Evolutionary conservation across 2,329 filamentous ascomycete genomes (phyloP), one percentile per base, ranked within the genome.

Genomic region (Cytospora schulzeri): DNA sequence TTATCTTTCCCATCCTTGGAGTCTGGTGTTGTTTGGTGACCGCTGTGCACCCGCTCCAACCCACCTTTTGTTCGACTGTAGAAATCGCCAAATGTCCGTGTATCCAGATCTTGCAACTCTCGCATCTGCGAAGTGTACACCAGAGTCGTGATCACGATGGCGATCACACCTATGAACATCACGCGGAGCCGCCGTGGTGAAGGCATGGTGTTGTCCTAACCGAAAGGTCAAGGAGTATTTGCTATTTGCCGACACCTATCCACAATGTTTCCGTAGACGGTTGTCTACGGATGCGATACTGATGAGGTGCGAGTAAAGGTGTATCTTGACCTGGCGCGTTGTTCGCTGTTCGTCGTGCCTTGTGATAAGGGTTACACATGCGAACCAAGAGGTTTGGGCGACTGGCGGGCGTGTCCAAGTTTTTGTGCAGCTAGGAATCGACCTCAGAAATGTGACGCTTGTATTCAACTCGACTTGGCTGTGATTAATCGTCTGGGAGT

Each of bases 101-200:
- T 69, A 70, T 83, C 81, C 52, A 77, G 81, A 56, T 79, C 79
- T 66, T 78, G 75, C 38, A 81, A 80, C 57, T 83, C 79, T 64
- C 83, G 81, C 60, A 85, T 78, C 57, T 82, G 83, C n/a, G 83
- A 84, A 24, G 88, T 89, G 74, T 92, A 88, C 80, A 94, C 92
- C 70, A 96, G 80, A 62, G 90, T 79, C 54, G 88, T 82, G 69
- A 94, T 77, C 66, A 94, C 77, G 65, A 85, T 80, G 69, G 88
- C 81, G 69, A 93, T 70, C 63, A 88, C 81, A 63, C 89, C 80
- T 71, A 93, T 80, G 68, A 86, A 79, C 63, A 92, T 79, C 70
- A 90, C 79, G 73, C 88, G 88, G 71, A 92, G 73, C 70, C 91
- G 88, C 69, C 92, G 88, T 70, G 84, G 81, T 24, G 89, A 90